These are phyloP conservation scores for Cystobasidium onofrii DNA, from an alignment of 768 basidiomycete genomes.

Conservation along the genomic window DNA sequence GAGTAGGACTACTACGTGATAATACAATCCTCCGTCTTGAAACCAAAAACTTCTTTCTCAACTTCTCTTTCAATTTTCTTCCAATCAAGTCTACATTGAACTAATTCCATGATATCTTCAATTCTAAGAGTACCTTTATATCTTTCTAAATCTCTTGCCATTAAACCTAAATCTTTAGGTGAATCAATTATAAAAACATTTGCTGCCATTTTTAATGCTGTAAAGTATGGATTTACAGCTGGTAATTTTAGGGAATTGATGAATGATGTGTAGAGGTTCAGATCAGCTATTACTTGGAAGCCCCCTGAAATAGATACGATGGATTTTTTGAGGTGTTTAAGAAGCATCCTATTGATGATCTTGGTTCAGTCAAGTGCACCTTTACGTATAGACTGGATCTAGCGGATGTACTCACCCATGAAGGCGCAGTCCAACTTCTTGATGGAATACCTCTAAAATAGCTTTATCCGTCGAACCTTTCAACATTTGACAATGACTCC, in stretches of 20 bases:
- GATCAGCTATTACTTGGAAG: slow-evolving; percentile 89
- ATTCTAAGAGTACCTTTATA: slow-evolving; percentile 92
- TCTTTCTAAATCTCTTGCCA: slow-evolving; percentile 86
- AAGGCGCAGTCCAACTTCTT: slow-evolving; percentile 86
- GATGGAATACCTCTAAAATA: slow-evolving; percentile 93
- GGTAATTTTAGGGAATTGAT: slow-evolving; percentile 77
- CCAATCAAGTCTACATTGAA: slow-evolving; percentile 75
- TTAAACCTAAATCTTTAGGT: slow-evolving; percentile 85
- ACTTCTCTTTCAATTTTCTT: slow-evolving; percentile 96
- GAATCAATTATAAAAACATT: slow-evolving; percentile 82
- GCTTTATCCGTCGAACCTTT: slow-evolving; percentile 92
- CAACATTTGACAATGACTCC: slow-evolving; percentile 80
- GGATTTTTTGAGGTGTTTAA: slow-evolving; percentile 93
- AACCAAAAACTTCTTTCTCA: slow-evolving; percentile 44
- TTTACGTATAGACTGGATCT: background rate
- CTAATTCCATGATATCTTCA: slow-evolving; percentile 55
- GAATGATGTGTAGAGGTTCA: slow-evolving; percentile 88
- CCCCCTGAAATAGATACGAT: slow-evolving; percentile 91
- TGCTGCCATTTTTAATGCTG: slow-evolving; percentile 91
- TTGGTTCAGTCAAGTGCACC: background rate
- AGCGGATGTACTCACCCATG: slow-evolving; percentile 56
- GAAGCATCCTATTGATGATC: slow-evolving; percentile 63
- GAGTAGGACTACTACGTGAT: background rate
- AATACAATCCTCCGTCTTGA: slow-evolving; percentile 30
- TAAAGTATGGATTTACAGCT: slow-evolving; percentile 76